These are phyloP conservation scores for Cucurbita moschata DNA, from an alignment of 306 rosid genomes.

Conservation along the genomic window DNA sequence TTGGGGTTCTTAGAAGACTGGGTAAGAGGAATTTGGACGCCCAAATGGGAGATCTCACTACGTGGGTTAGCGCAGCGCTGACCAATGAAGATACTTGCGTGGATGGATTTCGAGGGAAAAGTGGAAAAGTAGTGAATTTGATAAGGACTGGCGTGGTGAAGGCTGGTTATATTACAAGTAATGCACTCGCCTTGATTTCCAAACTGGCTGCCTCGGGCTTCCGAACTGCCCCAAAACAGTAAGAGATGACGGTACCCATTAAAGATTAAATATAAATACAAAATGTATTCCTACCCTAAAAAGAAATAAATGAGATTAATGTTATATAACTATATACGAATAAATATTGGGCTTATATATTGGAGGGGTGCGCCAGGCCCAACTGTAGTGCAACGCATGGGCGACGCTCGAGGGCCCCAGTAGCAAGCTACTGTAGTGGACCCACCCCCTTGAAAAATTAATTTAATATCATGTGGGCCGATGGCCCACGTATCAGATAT, in stretches of 20 bases:
- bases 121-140: constrained; percentile 10
- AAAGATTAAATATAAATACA: no score
- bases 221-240: constrained; percentile 14
- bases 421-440: background rate
- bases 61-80: constrained; percentile 70
- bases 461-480: background rate
- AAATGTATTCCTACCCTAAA: rapidly evolving
- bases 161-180: constrained; percentile 30
- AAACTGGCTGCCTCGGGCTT: constrained; percentile 38
- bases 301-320: no score
- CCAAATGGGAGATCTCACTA: constrained; percentile 38
- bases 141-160: constrained; percentile 23
- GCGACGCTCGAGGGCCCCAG: background rate
- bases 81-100: constrained; percentile 43
- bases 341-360: background rate
- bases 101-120: constrained; percentile 35
- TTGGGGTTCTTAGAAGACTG: constrained; percentile 34
- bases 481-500: background rate
- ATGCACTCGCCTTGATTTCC: constrained; percentile 54
- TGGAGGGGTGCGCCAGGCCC: background rate
- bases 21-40: constrained; percentile 35
- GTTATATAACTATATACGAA: no score
- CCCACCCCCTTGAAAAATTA: background rate
- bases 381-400: background rate
- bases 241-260: no score